Evolutionary conservation across 225 moss, liverwort and hornwort genomes (phyloP), one percentile per base, ranked within the genome.

Genomic region (Pseudisothecium myosuroides): DNA sequence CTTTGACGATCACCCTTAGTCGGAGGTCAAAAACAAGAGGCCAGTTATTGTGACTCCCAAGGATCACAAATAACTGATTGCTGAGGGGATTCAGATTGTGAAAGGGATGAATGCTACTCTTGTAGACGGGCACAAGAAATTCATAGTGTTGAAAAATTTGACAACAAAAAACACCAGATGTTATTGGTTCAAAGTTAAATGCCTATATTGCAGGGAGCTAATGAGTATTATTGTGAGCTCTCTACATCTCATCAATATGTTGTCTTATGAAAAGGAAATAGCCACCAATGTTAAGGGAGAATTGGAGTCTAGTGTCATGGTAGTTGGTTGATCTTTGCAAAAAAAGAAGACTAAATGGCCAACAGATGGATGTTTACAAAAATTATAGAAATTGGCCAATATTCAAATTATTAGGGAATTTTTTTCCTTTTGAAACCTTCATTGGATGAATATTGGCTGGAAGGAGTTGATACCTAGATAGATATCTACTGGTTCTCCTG

Each of bases 401-500:
- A 6, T 28, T 47, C 29, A 74, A 74, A 47, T 29, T 47, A 49
- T 49, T 29, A 19, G 7, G 1, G 9, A 43, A 19, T 19, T 1
- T 7, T 47, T 45, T 75, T 7, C 12, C 0, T 31, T 1, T 19
- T 12, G 4, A 19, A 32, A 49, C 75, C 31, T 49, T 75, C 20
- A 75, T 32, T 74, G 7, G 31, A 0, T 2, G 0, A 49, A 75
- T 75, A 49, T 32, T 49, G 2, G 0, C 1, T 49, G 2, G 2
- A 74, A 49, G 3, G 32, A 76, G 0, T 76, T 50, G 5, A 32
- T 76, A 21, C 3, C 1, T 13, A 32, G 2, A 50, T 50, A 1
- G 2, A 32, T 50, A 50, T 75, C 31, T 12, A 49, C 4, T 0
- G 0, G 1, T 19, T 50, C 1, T 34, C 3, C 1, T 2, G 0